A percentile compares a stretch with the other conserved stretches of the same genome.
These are phyloP conservation scores for Pseudocercospora cruenta DNA, from an alignment of 2,329 filamentous ascomycete genomes.

Conservation along the genomic window DNA sequence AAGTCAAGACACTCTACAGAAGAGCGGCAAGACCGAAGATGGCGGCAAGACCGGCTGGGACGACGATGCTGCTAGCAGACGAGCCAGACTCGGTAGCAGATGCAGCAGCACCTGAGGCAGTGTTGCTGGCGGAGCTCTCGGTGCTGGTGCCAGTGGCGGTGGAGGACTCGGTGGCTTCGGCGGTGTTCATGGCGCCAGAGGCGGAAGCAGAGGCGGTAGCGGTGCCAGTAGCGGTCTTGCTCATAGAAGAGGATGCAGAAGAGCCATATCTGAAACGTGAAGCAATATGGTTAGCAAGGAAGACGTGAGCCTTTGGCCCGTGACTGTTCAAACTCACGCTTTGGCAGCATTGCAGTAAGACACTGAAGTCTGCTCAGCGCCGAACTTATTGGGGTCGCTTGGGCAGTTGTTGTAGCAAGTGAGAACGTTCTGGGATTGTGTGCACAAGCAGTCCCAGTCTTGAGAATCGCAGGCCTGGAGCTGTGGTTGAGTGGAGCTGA, in stretches of 20 bases:
- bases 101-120: constrained; percentile 1
- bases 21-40: constrained; percentile 24
- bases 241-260: constrained; percentile 51
- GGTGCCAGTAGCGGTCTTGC: constrained; percentile 45
- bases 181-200: constrained; percentile 3
- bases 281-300: not conserved
- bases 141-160: constrained; percentile 3
- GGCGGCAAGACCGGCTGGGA: constrained; percentile 26
- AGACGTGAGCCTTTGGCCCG: not conserved
- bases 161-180: constrained; percentile 8
- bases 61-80: constrained; percentile 15
- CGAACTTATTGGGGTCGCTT: constrained; percentile 43
- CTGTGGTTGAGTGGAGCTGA: constrained; percentile 45
- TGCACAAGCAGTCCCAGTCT: constrained; percentile 63
- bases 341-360: constrained; percentile 42
- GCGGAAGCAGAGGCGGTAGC: constrained; percentile 18
- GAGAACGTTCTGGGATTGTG: constrained; percentile 50
- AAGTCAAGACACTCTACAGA: constrained; percentile 12
- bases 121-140: not conserved
- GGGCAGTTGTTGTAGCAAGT: constrained; percentile 68
- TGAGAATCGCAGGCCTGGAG: constrained; percentile 50
- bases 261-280: constrained; percentile 14
- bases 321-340: constrained; percentile 30
- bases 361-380: constrained; percentile 39
- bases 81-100: constrained; percentile 16